Evolutionary conservation across 495 filamentous ascomycete genomes (phyloP).

Genomic region (Xylaria sp.): DNA sequence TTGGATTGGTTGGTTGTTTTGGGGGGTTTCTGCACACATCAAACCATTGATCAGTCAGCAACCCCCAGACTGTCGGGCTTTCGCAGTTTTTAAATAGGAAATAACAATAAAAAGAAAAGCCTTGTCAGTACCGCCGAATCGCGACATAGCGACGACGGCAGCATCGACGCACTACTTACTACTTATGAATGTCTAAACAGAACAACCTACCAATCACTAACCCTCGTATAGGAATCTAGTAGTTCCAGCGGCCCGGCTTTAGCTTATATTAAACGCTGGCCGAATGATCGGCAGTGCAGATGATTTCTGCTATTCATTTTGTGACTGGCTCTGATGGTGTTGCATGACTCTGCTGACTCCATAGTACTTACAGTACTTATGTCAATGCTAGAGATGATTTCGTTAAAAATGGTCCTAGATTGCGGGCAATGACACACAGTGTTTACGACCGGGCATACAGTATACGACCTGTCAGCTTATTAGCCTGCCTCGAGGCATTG

Average conservation of each 20-base stretch:
- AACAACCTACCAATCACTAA: neutral
- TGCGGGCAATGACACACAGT: conserved; percentile 11
- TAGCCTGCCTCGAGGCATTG: neutral
- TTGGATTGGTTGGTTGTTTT: conserved; percentile 16
- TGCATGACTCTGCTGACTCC: conserved; percentile 27
- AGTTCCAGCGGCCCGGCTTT: neutral
- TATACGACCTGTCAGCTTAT: conserved; percentile 12
- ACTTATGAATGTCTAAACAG: too few species aligned
- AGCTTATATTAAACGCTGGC: neutral
- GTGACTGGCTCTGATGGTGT: conserved; percentile 7
- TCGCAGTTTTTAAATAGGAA: neutral
- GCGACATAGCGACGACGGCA: neutral
- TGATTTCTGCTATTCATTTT: neutral
- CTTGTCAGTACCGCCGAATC: neutral
- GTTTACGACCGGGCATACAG: neutral
- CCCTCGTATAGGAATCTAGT: conserved; percentile 5
- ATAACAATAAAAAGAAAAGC: neutral
- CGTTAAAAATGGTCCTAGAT: conserved; percentile 10
- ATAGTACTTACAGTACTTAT: too few species aligned
- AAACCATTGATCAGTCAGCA: conserved; percentile 9
- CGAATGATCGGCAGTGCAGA: conserved; percentile 17
- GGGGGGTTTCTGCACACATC: neutral
- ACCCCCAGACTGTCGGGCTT: conserved; percentile 12
- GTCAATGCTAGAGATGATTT: neutral
- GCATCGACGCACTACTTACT: neutral